Evolutionary conservation across 148 eudicot genomes (phyloP), one percentile per base, ranked within the genome.

Genomic region (Nepenthes mirabilis): DNA sequence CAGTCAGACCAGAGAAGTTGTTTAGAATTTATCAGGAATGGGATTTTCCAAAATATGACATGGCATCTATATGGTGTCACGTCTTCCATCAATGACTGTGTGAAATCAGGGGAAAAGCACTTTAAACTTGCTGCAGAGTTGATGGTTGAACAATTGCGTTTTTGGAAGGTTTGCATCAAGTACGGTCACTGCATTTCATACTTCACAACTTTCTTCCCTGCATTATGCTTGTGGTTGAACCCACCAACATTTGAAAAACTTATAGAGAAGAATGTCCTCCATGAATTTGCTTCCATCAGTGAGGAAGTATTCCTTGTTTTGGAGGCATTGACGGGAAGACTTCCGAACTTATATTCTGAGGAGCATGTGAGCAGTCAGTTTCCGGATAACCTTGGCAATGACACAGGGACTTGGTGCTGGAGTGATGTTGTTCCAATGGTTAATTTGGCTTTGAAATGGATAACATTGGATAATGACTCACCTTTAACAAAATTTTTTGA

Each of bases 141-240:
- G 74, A 71, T 85, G 74, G 78, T 82, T 53, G 88, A 91, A 69
- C 96, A 85, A 60, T 74, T 93, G 52, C 87, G 96, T 45, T 75
- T 88, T 58, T 93, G 88, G 94, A 93, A 84, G 81, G 95, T 88
- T 70, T 88, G 91, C 73, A 67, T 86, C 73, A 70, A 69, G 59
- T 81, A 80, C 55, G 98, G 91, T 36, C 67, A 73, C 63, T 73
- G 87, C 65, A 62, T 88, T 55, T 80, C 95, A 60, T 56, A 70
- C 67, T 83, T 93, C 75, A 59, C 88, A 35, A 77, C 72, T 65
- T 72, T 93, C 47, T 89, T 80, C 50, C 85, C 90, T 65, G 77
- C 87, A 40, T 72, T 93, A 36, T 85, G 91, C 77, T 50, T 82
- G 54, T 93, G 96, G 96, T 69, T 88, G 72, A 78, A 68, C 63